phyloP scores from a whole-genome alignment of 2,329 filamentous ascomycete species.

The Paraconiothyrium sp. region DNA sequence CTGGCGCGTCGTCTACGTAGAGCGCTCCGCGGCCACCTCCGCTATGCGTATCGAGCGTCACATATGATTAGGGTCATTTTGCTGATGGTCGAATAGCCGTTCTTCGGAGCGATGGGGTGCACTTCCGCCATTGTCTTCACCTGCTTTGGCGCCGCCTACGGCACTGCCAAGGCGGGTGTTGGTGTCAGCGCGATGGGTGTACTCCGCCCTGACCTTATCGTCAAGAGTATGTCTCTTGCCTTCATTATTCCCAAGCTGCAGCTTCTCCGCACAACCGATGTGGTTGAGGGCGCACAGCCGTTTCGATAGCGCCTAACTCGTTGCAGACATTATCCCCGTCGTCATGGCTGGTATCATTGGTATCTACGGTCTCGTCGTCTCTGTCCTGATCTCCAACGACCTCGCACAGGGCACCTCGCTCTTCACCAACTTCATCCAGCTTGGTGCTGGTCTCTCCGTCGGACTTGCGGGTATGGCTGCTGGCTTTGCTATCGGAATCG shows the following conservation, averaged over 20 bases:
- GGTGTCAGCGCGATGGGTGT: constrained; percentile 99
- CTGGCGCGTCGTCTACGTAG: constrained; percentile 31
- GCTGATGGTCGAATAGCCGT: constrained; percentile 67
- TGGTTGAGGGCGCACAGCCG: background rate
- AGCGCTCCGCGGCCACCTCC: constrained; percentile 23
- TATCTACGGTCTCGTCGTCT: constrained; percentile 76
- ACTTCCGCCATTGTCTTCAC: constrained; percentile 95
- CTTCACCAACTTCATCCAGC: constrained; percentile 63
- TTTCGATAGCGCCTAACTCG: constrained; percentile 21
- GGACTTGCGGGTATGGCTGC: constrained; percentile 92
- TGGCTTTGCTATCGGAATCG: constrained; percentile 75
- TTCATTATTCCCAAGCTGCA: background rate
- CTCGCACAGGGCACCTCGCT: constrained; percentile 58
- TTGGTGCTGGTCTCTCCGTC: constrained; percentile 62
- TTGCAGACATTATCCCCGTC: constrained; percentile 93
- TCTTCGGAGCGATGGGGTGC: constrained; percentile 98
- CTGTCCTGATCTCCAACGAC: constrained; percentile 64
- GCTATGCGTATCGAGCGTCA: constrained; percentile 19
- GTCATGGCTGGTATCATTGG: constrained; percentile 99
- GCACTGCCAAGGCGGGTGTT: constrained; percentile 98
- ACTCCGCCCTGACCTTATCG: constrained; percentile 94
- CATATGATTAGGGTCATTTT: constrained; percentile 17
- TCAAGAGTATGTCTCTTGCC: constrained; percentile 84
- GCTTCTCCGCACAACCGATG: background rate
- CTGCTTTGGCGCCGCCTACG: constrained; percentile 95